Conservation (phyloP, 1,284 basidiomycete genomes). For the Leccinum variabile region DNA sequence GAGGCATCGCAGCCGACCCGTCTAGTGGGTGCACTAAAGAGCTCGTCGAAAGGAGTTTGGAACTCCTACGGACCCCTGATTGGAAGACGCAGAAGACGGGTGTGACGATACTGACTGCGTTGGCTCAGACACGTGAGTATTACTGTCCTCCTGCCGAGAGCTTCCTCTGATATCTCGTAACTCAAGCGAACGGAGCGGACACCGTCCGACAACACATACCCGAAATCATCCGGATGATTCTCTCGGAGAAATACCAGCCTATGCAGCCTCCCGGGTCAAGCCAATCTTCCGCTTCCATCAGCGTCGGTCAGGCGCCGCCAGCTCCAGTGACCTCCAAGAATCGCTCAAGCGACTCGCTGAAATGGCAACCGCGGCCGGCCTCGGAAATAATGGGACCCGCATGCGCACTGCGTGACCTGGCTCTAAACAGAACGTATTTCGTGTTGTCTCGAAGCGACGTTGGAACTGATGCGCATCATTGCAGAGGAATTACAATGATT, state of each 20-base stretch:
- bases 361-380: background rate
- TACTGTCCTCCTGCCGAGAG: background rate
- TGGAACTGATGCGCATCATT: background rate
- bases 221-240: constrained; percentile 22
- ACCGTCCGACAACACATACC: constrained; percentile 9
- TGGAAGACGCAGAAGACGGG: constrained; percentile 14
- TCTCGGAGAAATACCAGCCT: constrained; percentile 10
- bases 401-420: background rate
- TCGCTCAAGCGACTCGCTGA: background rate
- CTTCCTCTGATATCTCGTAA: background rate
- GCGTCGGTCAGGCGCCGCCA: background rate
- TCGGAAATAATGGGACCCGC: constrained; percentile 28
- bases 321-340: background rate
- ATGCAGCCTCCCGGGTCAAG: background rate
- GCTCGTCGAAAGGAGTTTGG: background rate
- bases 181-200: background rate
- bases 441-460: background rate
- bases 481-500: constrained; percentile 14
- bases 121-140: background rate
- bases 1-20: constrained; percentile 2
- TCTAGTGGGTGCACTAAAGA: constrained; percentile 12
- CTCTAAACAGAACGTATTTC: background rate
- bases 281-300: background rate
- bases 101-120: background rate
- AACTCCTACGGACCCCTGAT: background rate